A percentile compares a stretch with the other conserved stretches of the same genome.
phyloP scores from a whole-genome alignment of 2,329 filamentous ascomycete genomes.

The Pseudopithomyces chartarum region DNA sequence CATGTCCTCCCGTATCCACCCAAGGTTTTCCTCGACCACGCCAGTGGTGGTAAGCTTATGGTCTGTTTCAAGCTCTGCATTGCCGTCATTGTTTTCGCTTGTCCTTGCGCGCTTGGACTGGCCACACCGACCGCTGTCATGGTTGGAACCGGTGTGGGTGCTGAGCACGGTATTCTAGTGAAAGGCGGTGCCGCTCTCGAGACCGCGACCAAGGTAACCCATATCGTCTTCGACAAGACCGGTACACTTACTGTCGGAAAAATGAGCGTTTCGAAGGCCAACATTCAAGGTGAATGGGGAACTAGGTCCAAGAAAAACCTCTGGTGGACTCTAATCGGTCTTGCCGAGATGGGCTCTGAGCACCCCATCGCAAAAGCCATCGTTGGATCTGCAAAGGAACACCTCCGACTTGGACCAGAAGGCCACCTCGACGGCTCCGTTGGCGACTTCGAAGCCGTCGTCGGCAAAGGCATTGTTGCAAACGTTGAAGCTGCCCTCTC shows the following conservation, averaged over 20 bases:
- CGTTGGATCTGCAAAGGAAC: conserved; percentile 72
- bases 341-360: conserved; percentile 95
- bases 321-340: conserved; percentile 95
- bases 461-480: conserved; percentile 85
- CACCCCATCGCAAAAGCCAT: conserved; percentile 95
- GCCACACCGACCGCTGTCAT: conserved; percentile 97
- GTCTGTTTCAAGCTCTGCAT: conserved; percentile 97
- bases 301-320: conserved; percentile 70
- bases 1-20: conserved; percentile 85
- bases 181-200: conserved; percentile 94
- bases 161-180: conserved; percentile 94
- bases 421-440: conserved; percentile 80
- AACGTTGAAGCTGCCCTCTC: conserved; percentile 75
- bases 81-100: conserved; percentile 97
- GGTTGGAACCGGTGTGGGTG: conserved; percentile 97
- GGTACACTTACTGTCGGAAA: conserved; percentile 93
- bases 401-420: conserved; percentile 74
- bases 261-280: conserved; percentile 83
- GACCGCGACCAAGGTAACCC: conserved; percentile 84
- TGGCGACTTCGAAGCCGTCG: conserved; percentile 79
- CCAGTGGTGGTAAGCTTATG: conserved; percentile 90
- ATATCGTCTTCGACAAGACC: conserved; percentile 94
- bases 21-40: conserved; percentile 78
- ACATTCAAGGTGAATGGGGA: conserved; percentile 71
- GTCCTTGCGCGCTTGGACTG: conserved; percentile 93